phyloP scores from a whole-genome alignment of 1,284 basidiomycete species.

The Caloboletus inedulis region DNA sequence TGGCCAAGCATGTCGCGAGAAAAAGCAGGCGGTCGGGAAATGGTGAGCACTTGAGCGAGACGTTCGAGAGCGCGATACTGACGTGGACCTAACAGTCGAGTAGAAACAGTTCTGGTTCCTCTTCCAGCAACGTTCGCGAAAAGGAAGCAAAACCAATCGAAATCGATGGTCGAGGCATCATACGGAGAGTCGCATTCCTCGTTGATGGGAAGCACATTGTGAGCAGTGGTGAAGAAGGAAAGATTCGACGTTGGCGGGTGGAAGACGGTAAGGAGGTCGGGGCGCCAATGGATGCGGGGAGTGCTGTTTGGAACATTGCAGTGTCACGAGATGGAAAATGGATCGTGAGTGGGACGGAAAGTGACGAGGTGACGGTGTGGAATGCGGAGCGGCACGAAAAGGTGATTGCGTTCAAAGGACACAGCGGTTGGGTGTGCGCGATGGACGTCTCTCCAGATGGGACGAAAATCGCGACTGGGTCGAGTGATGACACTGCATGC shows the following conservation, averaged over 20 bases:
- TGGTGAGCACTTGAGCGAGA: background rate
- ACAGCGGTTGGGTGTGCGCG: background rate
- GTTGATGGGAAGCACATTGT: background rate
- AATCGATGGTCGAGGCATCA: background rate
- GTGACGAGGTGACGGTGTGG: background rate
- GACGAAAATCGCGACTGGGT: background rate
- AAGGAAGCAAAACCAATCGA: background rate
- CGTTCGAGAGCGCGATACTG: background rate
- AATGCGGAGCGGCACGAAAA: background rate
- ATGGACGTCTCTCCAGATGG: background rate
- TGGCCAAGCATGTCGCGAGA: background rate
- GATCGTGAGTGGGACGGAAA: background rate
- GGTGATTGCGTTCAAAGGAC: background rate
- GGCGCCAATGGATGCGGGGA: background rate
- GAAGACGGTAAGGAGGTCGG: background rate
- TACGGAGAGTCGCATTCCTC: background rate
- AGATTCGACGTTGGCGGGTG: background rate
- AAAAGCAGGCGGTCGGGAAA: background rate
- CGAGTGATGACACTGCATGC: background rate
- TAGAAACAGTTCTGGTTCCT: background rate
- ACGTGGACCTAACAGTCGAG: background rate
- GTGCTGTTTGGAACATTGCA: background rate
- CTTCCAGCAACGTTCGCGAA: background rate
- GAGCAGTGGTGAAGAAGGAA: background rate
- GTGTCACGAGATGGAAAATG: background rate